Conservation (phyloP, 805 yeast species). For the Clavispora carvajalis region DNA sequence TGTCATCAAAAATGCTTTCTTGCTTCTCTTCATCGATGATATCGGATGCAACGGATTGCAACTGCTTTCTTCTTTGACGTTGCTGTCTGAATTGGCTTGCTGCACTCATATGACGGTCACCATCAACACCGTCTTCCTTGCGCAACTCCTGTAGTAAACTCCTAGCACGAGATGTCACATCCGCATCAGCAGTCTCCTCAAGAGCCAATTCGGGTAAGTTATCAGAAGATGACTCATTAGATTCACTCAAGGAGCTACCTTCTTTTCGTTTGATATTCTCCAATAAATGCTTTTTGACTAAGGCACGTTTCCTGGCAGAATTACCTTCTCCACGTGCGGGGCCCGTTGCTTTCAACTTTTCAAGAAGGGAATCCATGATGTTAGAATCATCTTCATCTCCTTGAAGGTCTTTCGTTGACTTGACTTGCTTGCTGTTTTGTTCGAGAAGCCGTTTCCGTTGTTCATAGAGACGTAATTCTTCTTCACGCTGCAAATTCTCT, state of each 20-base stretch:
- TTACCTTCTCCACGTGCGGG: slow-evolving; percentile 72
- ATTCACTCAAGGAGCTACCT: not conserved
- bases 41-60: not conserved
- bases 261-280: slow-evolving; percentile 26
- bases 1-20: not conserved
- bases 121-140: slow-evolving; percentile 8
- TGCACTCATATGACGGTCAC: slow-evolving; percentile 7
- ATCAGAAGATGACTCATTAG: not conserved
- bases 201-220: slow-evolving; percentile 15
- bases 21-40: not conserved
- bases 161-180: slow-evolving; percentile 58
- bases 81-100: slow-evolving; percentile 13
- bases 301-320: slow-evolving; percentile 75
- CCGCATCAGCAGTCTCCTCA: slow-evolving; percentile 23
- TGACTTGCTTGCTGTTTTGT: slow-evolving; percentile 31
- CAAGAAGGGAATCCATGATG: slow-evolving; percentile 83
- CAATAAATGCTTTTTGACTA: slow-evolving; percentile 59
- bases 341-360: slow-evolving; percentile 82
- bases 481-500: slow-evolving; percentile 65
- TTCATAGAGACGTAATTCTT: slow-evolving; percentile 65
- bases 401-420: slow-evolving; percentile 20
- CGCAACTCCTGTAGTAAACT: slow-evolving; percentile 58
- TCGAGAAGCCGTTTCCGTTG: slow-evolving; percentile 63
- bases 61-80: slow-evolving; percentile 11
- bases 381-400: slow-evolving; percentile 39